Percentiles rank a stretch among this genome's conserved stretches.
Conservation (phyloP, 768 basidiomycete genomes). For the Tubosaeta sp. region DNA sequence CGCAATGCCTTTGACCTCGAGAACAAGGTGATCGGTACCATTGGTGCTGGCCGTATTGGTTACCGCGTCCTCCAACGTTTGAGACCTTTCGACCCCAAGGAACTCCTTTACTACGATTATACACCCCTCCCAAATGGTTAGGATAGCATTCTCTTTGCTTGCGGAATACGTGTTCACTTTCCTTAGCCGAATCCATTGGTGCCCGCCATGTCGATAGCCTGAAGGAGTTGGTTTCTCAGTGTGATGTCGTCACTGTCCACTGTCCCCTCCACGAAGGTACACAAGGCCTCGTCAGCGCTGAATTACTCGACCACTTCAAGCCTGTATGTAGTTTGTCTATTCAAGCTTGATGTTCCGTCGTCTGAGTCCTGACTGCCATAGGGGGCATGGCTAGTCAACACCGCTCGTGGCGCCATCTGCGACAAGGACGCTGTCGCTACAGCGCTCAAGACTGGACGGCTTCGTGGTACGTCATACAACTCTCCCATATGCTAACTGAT, state of each 20-base stretch:
- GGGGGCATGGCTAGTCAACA: conserved; percentile 92
- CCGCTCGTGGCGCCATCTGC: conserved; percentile 86
- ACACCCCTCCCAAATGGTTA: conserved; percentile 60
- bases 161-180: background rate
- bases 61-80: conserved; percentile 83
- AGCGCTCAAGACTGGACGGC: conserved; percentile 71
- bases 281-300: conserved; percentile 70
- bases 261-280: conserved; percentile 84
- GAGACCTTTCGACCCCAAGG: conserved; percentile 79
- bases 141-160: background rate
- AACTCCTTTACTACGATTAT: conserved; percentile 86
- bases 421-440: conserved; percentile 74
- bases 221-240: conserved; percentile 55
- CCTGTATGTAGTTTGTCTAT: background rate
- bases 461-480: conserved; percentile 41
- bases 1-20: conserved; percentile 84
- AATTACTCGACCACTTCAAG: conserved; percentile 82
- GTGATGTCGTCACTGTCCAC: conserved; percentile 80
- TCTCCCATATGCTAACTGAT: background rate
- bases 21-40: conserved; percentile 85
- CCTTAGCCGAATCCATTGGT: conserved; percentile 54
- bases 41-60: conserved; percentile 77
- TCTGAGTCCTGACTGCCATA: conserved; percentile 28
- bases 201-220: conserved; percentile 74
- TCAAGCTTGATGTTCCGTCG: background rate